Percentiles rank a stretch among this genome's conserved stretches.
phyloP scores from a whole-genome alignment of 202 grass and related monocot genomes.

The Panicum virgatum region DNA sequence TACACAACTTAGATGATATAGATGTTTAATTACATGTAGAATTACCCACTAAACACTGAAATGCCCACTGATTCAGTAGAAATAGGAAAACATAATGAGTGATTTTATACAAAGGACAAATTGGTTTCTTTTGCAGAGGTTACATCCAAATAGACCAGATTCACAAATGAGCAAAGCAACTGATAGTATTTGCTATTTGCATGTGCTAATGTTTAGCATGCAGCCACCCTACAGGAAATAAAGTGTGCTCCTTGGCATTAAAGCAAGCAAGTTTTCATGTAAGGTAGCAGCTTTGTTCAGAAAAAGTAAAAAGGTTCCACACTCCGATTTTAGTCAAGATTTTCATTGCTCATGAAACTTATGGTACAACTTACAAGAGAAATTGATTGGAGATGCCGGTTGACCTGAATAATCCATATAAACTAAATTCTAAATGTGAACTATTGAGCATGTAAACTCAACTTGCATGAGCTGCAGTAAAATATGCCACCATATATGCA shows the following conservation, averaged over 20 bases:
- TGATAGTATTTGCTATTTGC: not conserved
- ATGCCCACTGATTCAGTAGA: not conserved
- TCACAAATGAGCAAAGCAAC: not conserved
- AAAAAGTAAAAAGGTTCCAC: not conserved
- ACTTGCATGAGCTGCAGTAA: not conserved
- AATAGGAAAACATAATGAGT: not conserved
- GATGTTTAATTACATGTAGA: not conserved
- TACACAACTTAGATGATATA: not conserved
- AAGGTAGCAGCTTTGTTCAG: not conserved
- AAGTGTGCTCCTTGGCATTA: not conserved
- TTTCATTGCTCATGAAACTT: conserved; percentile 3
- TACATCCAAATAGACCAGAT: conserved; percentile 1
- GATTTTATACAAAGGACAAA: conserved; percentile 9
- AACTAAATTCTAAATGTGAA: conserved; percentile 19
- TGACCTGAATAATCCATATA: not conserved
- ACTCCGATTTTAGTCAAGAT: not conserved
- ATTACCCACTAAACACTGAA: not conserved
- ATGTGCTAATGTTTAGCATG: conserved; percentile 1
- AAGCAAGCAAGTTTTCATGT: not conserved
- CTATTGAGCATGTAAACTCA: not conserved
- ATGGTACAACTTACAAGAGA: not conserved
- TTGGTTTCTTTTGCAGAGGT: not conserved
- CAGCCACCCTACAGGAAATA: conserved; percentile 8
- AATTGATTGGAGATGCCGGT: not conserved
- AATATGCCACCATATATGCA: conserved; percentile 10